Evolutionary conservation across 1,139 yeast species (phyloP), one percentile per base, ranked within the genome.

Genomic region (Arxiozyma heterogenica): DNA sequence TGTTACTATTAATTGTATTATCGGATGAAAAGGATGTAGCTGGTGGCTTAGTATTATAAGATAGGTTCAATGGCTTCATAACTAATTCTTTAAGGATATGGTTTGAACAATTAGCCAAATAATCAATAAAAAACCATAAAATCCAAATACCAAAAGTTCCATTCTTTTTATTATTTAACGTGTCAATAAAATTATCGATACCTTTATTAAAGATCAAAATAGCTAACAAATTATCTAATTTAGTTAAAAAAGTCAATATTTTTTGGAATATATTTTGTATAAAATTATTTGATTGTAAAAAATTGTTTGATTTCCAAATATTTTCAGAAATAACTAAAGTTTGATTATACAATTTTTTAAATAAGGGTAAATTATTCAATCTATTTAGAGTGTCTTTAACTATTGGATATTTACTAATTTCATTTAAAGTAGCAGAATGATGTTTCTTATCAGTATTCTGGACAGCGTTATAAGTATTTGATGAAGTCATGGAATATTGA

Each of bases 41-140:
- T 34, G n/a, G 39, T 34, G 39, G 6, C 8, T 17, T 34, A 34
- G 17, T 34, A 34, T 34, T 34, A 34, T 34, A 34, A 2, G 39
- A 15, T 9, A 34, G 50, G 23, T 64, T 59, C 38, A 65, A 57
- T 18, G 69, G 69, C 51, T 62, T 61, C 18, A 63, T 55, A 15
- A 67, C 55, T 18, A 65, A 57, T 53, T 61, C 64, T 45, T 58
- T 60, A 49, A 67, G 54, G 44, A 64, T 51, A 30, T 59, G 59
- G 52, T 66, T 66, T 27, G 61, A 58, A n/a, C 63, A 57, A 52
- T 66, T 66, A 27, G 70, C 70, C 41, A 59, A 30, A 55, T 64
- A 67, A 55, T 67, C 70, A 34, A 66, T 57, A 30, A 55, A 50
- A 56, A 66, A 67, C 53, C 58, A 61, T 41, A 59, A 45, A n/a